phyloP scores from a whole-genome alignment of 306 rosid genomes.

The Gleditsia sinensis region DNA sequence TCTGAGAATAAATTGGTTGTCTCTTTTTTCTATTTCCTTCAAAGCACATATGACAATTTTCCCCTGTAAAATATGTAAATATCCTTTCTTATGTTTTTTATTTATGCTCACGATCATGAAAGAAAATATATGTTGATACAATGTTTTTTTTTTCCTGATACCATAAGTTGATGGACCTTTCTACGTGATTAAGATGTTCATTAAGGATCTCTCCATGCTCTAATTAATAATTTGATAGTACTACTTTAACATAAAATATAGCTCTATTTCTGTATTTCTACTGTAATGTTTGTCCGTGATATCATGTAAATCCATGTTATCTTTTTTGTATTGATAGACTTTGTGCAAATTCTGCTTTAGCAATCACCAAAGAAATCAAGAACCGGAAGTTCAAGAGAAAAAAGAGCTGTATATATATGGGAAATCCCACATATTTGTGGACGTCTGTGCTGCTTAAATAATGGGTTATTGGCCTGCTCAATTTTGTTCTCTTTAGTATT shows the following conservation, averaged over 20 bases:
- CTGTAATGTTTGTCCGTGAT: not conserved
- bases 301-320: not conserved
- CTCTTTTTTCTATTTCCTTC: not conserved
- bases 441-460: not conserved
- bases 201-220: constrained; percentile 7
- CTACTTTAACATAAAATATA: not conserved
- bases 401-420: not conserved
- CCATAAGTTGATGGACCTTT: not conserved
- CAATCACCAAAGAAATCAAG: not conserved
- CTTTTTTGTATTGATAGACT: not conserved
- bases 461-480: not conserved
- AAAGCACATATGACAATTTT: constrained; percentile 5
- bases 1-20: constrained; percentile 7
- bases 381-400: not conserved
- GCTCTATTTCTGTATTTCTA: constrained; percentile 10
- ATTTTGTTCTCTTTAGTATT: not conserved
- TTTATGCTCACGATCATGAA: not conserved
- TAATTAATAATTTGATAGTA: not conserved
- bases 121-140: not conserved
- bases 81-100: not conserved
- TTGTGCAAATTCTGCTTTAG: not conserved
- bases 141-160: not conserved
- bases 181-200: constrained; percentile 6
- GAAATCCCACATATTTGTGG: not conserved
- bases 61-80: constrained; percentile 16